Conservation (phyloP, 768 basidiomycete species). For the Nevesoporus exiguus region DNA sequence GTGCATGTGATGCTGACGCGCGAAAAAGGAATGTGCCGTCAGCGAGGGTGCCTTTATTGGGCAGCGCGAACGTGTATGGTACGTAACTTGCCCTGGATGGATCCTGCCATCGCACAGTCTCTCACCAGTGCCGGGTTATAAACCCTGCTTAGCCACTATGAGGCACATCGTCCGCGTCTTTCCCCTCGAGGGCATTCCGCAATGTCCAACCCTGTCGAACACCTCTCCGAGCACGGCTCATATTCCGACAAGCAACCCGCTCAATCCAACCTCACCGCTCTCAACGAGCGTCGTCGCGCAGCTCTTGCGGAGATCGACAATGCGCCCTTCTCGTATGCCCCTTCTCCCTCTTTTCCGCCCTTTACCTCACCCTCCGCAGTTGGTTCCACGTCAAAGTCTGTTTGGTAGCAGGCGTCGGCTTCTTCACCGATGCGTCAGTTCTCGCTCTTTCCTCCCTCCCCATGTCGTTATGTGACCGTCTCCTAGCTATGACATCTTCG, state of each 20-base stretch:
- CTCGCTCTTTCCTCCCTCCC: not conserved
- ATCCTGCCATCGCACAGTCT: not conserved
- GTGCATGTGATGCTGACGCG: not conserved
- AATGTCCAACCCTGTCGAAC: conserved; percentile 24
- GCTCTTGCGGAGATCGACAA: conserved; percentile 87
- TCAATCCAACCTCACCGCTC: conserved; percentile 32
- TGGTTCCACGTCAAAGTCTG: conserved; percentile 86
- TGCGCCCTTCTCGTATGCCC: conserved; percentile 73
- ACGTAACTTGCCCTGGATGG: conserved; percentile 5
- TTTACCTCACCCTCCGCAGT: conserved; percentile 32
- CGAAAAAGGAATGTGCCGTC: not conserved
- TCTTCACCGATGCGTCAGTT: conserved; percentile 81
- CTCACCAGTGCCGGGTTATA: not conserved
- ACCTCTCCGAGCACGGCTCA: conserved; percentile 29
- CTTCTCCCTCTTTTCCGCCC: not conserved
- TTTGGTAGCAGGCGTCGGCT: conserved; percentile 73
- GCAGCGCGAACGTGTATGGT: conserved; percentile 30
- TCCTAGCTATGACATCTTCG: conserved; percentile 72
- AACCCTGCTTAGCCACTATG: no score
- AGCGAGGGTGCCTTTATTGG: no score
- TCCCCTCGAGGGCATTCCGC: not conserved
- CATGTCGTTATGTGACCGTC: not conserved
- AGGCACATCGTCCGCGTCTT: not conserved
- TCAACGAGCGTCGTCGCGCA: conserved; percentile 71
- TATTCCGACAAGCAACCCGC: conserved; percentile 23